A percentile compares a stretch with the other conserved stretches of the same genome.
These are phyloP conservation scores for Sporothrix brunneoviolacea DNA, from an alignment of 2,329 filamentous ascomycete species.

Conservation along the genomic window DNA sequence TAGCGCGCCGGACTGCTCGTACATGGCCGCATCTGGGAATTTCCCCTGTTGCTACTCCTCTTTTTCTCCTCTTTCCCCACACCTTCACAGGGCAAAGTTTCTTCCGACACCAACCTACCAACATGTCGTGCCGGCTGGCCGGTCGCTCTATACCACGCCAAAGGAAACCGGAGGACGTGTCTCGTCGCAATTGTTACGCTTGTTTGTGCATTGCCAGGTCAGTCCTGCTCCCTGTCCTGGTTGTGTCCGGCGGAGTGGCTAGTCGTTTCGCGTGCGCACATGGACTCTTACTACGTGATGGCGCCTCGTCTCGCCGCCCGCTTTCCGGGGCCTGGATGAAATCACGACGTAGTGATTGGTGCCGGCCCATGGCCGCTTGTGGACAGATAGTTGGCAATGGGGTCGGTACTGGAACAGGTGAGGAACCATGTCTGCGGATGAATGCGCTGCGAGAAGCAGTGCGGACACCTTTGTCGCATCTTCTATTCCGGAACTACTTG, in stretches of 20 bases:
- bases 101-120: conserved; percentile 7
- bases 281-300: no score
- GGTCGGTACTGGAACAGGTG: not conserved
- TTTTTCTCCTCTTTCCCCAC: conserved; percentile 6
- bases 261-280: no score
- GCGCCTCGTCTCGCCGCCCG: not conserved
- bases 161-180: no score
- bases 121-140: not conserved
- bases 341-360: not conserved
- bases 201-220: not conserved
- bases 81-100: conserved; percentile 16
- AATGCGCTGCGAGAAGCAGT: no score
- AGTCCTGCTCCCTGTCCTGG: not conserved
- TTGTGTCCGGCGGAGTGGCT: no score
- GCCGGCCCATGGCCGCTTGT: not conserved
- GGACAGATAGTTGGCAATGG: not conserved
- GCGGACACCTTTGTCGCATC: no score
- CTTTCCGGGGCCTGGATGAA: not conserved
- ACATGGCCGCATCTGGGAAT: no score
- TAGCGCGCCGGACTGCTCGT: no score
- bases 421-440: not conserved
- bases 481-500: no score
- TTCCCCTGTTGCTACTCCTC: no score
- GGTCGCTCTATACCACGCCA: no score
- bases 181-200: not conserved